Evolutionary conservation across 495 filamentous ascomycete genomes (phyloP).

Genomic region (Lentithecium fluviatile): DNA sequence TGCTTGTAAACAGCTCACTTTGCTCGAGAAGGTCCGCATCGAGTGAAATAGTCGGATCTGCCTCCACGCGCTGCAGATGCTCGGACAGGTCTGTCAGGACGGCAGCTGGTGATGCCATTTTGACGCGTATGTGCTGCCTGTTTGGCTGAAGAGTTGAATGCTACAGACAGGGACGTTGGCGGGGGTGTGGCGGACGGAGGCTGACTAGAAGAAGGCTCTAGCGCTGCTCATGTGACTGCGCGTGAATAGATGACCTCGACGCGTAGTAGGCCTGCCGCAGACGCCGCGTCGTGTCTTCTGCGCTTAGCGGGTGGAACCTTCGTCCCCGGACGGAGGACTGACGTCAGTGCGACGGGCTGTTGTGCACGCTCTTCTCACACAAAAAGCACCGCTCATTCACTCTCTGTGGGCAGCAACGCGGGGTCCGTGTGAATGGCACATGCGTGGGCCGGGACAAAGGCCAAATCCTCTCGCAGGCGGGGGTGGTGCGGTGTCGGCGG

Average conservation of each 20-base stretch:
- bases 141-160: not conserved
- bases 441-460: no score
- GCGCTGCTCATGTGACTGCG: constrained; percentile 23
- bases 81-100: constrained; percentile 31
- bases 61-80: constrained; percentile 29
- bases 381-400: no score
- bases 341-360: no score
- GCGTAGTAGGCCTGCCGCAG: not conserved
- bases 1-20: constrained; percentile 27
- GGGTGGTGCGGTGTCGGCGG: not conserved
- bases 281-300: no score
- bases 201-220: constrained; percentile 11
- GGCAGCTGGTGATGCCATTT: constrained; percentile 23
- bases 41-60: constrained; percentile 26
- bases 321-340: no score
- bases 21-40: constrained; percentile 28
- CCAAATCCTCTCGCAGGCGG: no score
- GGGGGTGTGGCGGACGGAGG: constrained; percentile 19
- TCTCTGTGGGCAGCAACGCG: no score
- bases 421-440: no score
- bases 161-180: constrained; percentile 1
- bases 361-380: no score
- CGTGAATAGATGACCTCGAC: not conserved
- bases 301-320: no score
- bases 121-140: not conserved